Conservation (phyloP, 257 asterid species). For the Nicotiana paniculata region DNA sequence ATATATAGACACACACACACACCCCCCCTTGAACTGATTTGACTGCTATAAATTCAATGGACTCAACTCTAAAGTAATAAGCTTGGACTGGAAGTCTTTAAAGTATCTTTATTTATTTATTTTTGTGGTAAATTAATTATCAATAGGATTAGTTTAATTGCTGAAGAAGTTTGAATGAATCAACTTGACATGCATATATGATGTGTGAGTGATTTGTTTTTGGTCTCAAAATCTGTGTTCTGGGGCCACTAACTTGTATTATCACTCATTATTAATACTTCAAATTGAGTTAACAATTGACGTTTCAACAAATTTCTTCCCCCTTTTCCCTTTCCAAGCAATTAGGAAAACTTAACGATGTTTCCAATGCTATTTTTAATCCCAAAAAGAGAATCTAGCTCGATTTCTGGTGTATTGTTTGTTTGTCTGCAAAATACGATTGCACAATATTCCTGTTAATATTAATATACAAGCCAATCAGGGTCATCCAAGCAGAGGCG, state of each 20-base stretch:
- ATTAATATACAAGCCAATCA: background rate
- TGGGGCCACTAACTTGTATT: background rate
- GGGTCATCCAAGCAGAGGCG: background rate
- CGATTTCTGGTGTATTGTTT: background rate
- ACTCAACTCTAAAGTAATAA: background rate
- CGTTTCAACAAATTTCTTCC: background rate
- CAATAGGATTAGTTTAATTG: background rate
- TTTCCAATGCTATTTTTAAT: background rate
- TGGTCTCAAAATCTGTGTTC: background rate
- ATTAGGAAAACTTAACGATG: background rate
- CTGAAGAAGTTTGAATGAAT: background rate
- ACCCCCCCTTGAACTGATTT: background rate
- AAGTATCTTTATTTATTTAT: background rate
- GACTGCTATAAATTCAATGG: background rate
- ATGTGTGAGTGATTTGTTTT: background rate
- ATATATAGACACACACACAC: too few relatives aligned
- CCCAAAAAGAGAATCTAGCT: background rate
- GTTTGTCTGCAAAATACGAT: background rate
- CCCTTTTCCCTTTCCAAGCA: background rate
- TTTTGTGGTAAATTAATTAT: too few relatives aligned
- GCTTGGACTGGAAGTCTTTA: background rate
- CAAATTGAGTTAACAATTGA: conserved; percentile 2
- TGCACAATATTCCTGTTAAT: too few relatives aligned
- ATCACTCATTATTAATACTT: background rate
- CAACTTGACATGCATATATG: background rate